Percentiles rank a stretch among this genome's conserved stretches.
These are phyloP conservation scores for Wickerhamomyces chambardii DNA, from an alignment of 805 yeast species.

Conservation along the genomic window DNA sequence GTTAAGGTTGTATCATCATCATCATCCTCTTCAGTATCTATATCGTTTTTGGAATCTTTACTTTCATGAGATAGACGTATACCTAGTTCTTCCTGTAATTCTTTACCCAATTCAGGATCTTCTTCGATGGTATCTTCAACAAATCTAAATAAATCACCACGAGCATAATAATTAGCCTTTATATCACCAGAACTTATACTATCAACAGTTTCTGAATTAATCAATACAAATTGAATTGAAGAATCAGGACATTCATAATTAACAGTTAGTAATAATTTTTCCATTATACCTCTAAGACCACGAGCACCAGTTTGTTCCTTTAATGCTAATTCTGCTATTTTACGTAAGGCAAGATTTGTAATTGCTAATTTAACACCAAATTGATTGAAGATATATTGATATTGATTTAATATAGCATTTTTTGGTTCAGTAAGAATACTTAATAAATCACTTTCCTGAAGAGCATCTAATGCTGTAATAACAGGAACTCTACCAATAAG, in stretches of 20 bases:
- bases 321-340: constrained; percentile 38
- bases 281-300: constrained; percentile 48
- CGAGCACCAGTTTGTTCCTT: constrained; percentile 54
- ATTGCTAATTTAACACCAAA: constrained; percentile 42
- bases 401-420: constrained; percentile 45
- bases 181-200: constrained; percentile 24
- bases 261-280: constrained; percentile 36
- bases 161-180: constrained; percentile 33
- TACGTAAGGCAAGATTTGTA: constrained; percentile 37
- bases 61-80: too few relatives aligned
- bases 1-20: too few relatives aligned
- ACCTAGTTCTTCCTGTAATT: constrained; percentile 21
- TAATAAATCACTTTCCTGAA: constrained; percentile 34
- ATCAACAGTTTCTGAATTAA: constrained; percentile 34
- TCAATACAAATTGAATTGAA: constrained; percentile 38
- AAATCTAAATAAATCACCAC: constrained; percentile 32
- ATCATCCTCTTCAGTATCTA: neutral
- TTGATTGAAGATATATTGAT: constrained; percentile 41
- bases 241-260: constrained; percentile 57
- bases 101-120: constrained; percentile 26
- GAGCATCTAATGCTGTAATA: constrained; percentile 37
- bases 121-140: constrained; percentile 31
- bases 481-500: constrained; percentile 51
- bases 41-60: neutral
- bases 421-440: constrained; percentile 46